Base-by-base conservation (phyloP, 2,329 filamentous ascomycete genomes). In the Samsoniella hepiali region DNA sequence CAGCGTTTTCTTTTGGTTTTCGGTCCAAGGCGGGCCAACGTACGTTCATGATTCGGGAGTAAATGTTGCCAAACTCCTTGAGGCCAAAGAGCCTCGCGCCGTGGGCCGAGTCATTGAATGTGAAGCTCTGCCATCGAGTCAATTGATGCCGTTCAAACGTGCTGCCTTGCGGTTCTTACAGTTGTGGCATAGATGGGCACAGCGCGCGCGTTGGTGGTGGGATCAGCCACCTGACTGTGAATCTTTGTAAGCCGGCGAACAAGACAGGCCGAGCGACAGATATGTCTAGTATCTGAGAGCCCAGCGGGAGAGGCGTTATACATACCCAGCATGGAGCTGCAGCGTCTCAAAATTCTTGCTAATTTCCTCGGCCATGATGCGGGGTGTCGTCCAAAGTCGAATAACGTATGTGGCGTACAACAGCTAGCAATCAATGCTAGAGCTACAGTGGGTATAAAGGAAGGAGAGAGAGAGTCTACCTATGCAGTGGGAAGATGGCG, bases 61-160 rank as follows among this genome's bases (percentile, higher is more conserved):
- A 99, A 76, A 98, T 96, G 80, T 98, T 98, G 78, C 93, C 95
- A 72, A 91, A 90, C 79, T 98, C 93, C 81, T 98, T 96, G 77
- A 99, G 91, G 74, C 92, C 91, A 74, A 99, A 99, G 49, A 99
- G 88, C 75, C 93, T 88, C 63, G 95, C 95, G 66, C 92, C 95
- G 73, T 98, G 95, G 57, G 93, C 94, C 58, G 92, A 97, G 81
- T 98, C 91, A 85, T 98, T 90, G 85, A 99, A 99, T 60, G 87
- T 87, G 78, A 82, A 99, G 72, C 92, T 97, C 90, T 93, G 68
- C 51, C 32, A 31, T 34, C 32, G 42, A 50, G 58, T 70, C 60
- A 68, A 65, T 69, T 32, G 45, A 36, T 55, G 54, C 8, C 4
- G 27, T 13, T 55, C 11, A 17, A 31, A 11, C 29, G 15, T 10